Evolutionary conservation across 2,329 filamentous ascomycete genomes (phyloP), one percentile per base, ranked within the genome.

Genomic region (Rhinocladiella similis): DNA sequence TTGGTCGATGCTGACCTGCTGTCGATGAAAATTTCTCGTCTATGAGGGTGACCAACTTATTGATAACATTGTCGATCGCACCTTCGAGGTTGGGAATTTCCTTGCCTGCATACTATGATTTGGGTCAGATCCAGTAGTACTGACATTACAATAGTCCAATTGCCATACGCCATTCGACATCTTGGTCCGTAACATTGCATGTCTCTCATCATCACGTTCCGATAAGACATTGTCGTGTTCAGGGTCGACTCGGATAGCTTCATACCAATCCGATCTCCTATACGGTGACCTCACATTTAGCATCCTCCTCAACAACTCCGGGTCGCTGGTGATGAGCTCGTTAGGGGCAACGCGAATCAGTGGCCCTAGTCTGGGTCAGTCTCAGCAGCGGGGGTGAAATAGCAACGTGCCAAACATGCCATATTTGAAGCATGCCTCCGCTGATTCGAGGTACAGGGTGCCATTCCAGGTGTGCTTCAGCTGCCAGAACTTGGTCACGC

Each of bases 31-130:
- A 60, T 25, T 35, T 42, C 9, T 29, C 50, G 29, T 41, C 38
- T 3, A 41, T 41, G n/a, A 41, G 38, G 3, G 2, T 16, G 38
- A 41, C 12, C 5, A 41, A 92, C 1, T 89, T 73, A 60, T 83
- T 81, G 0, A 87, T 86, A 1, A 87, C 90, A 63, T 84, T 86
- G 68, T 90, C 87, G 36, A 93, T 88, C 27, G 36, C 4, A 27
- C 19, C 16, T 14, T 55, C 52, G 3, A 55, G 52, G 25, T 55
- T n/a, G 5, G 14, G 18, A 33, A 27, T 43, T 18, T 55, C 52
- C 36, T 55, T 55, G 10, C 52, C 52, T 3, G 52, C 20, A 43
- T 59, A 59, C 56, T 56, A 33, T 5, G 38, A 41, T 41, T n/a
- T 2, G 5, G 14, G 9, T 41, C 9, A 41, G 18, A 12, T 16